Conservation (phyloP, 768 basidiomycete genomes). For the Boletellus emodensis region DNA sequence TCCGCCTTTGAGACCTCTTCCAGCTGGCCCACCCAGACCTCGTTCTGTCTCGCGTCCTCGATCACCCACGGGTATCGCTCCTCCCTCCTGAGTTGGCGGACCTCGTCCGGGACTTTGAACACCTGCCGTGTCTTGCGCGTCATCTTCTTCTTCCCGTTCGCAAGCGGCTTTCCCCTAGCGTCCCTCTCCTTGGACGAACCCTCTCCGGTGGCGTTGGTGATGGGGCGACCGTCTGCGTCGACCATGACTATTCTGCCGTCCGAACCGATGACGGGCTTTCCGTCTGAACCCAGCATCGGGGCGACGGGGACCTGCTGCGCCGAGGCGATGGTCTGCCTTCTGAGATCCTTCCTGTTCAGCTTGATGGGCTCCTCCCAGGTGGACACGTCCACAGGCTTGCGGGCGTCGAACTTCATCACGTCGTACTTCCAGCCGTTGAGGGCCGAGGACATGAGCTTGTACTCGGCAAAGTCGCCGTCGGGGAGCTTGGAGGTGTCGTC, state of each 20-base stretch:
- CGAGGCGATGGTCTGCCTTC: conserved; percentile 41
- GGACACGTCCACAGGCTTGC: conserved; percentile 65
- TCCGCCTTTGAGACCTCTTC: conserved; percentile 71
- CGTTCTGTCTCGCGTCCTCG: conserved; percentile 69
- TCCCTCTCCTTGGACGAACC: conserved; percentile 30
- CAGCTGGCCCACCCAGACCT: conserved; percentile 79
- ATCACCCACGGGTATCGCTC: conserved; percentile 92
- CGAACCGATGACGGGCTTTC: conserved; percentile 74
- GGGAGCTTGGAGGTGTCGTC: conserved; percentile 58
- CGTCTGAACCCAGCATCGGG: conserved; percentile 79
- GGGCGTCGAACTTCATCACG: conserved; percentile 85
- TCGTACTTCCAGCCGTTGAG: conserved; percentile 90
- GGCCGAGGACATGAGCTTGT: conserved; percentile 71
- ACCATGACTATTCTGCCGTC: conserved; percentile 82
- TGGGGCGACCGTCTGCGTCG: conserved; percentile 71
- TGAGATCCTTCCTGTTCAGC: conserved; percentile 81
- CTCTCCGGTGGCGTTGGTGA: conserved; percentile 37
- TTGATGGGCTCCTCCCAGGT: conserved; percentile 74
- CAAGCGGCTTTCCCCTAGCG: conserved; percentile 41
- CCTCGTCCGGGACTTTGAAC: conserved; percentile 74
- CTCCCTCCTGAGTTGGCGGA: conserved; percentile 74
- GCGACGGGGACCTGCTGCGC: conserved; percentile 50
- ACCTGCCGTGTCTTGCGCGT: conserved; percentile 83
- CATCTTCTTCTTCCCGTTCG: conserved; percentile 64
- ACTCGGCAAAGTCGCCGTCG: conserved; percentile 69